phyloP scores from a whole-genome alignment of 192 early-diverging fungal genomes.

The Linnemannia zychae region DNA sequence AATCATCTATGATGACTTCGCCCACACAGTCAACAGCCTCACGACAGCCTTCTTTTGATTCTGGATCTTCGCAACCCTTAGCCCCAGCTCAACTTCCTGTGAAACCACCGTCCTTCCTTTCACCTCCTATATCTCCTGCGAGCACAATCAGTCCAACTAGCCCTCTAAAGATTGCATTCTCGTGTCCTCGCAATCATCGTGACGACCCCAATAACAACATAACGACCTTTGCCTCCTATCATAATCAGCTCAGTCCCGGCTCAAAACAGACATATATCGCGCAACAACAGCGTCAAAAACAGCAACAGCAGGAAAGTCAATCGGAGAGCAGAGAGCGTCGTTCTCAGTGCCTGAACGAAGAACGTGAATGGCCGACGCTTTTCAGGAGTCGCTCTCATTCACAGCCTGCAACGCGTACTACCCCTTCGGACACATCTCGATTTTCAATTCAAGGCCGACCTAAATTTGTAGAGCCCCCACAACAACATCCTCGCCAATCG shows the following conservation, averaged over 20 bases:
- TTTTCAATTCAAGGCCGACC: neutral
- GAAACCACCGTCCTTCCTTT: neutral
- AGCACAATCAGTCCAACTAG: conserved; percentile 17
- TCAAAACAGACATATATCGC: conserved; percentile 2
- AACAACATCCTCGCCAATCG: neutral
- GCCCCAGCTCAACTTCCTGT: neutral
- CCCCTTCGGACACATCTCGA: neutral
- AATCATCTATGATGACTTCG: conserved; percentile 10
- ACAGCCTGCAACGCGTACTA: neutral
- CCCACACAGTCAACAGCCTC: neutral
- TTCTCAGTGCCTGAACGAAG: neutral
- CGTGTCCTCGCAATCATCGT: conserved; percentile 18
- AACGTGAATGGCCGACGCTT: neutral
- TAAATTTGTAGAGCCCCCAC: neutral
- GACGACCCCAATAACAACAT: conserved; percentile 2
- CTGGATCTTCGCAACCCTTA: neutral
- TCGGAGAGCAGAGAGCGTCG: neutral
- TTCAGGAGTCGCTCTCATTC: conserved; percentile 17
- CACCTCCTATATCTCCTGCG: neutral
- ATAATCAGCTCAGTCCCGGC: conserved; percentile 17
- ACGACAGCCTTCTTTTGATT: neutral
- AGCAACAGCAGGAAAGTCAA: conserved; percentile 1
- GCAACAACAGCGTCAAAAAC: neutral
- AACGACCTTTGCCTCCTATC: conserved; percentile 21
- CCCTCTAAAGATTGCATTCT: conserved; percentile 15